Base-by-base conservation (phyloP, 306 rosid species). In the Cucumis cinereus region DNA sequence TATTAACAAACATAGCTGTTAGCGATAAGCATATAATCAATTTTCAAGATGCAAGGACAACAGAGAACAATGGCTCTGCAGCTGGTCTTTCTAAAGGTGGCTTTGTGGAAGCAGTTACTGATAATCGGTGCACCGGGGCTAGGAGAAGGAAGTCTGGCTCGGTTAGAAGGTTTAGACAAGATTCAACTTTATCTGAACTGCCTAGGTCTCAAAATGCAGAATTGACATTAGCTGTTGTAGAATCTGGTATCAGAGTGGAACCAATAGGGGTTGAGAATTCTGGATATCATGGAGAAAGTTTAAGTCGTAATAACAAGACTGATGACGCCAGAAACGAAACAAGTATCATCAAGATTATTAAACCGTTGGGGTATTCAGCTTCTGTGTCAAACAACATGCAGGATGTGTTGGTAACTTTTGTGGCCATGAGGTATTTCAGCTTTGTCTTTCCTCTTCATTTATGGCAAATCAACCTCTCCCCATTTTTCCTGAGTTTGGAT, bases 141-240 rank as follows among this genome's bases (percentile, higher is more conserved):
- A 93, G 86, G 86, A 86, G 91, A 81, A 88, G 97, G 85, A 93
- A 93, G 81, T 86, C 96, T 28, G 89, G 89, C 77, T 87, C 93
- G 50, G 98, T 91, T 45, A 93, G 91, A 89, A 87, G 97, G 89
- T 89, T 93, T 82, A 86, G 81, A 75, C 90, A 80, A 80, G 92
- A 86, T 53, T 62, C 82, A 10, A 78, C 59, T 16, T 41, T 72
- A 41, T 67, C 77, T 71, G 88, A 82, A 59, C 61, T 79, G 20
- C 79, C 59, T 82, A 73, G 77, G 72, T 9, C 77, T 53, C 88
- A 81, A 45, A 85, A 84, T 81, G 82, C 85, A 50, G 59, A 84
- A 49, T 79, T 63, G 77, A 73, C 85, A 82, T 45, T 74, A 47
- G 77, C 64, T 73, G 74, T 69, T 7, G 61, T 69, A 14, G 61